Evolutionary conservation across 2,329 filamentous ascomycete species (phyloP).

Genomic region (Tympanopsis confertula): DNA sequence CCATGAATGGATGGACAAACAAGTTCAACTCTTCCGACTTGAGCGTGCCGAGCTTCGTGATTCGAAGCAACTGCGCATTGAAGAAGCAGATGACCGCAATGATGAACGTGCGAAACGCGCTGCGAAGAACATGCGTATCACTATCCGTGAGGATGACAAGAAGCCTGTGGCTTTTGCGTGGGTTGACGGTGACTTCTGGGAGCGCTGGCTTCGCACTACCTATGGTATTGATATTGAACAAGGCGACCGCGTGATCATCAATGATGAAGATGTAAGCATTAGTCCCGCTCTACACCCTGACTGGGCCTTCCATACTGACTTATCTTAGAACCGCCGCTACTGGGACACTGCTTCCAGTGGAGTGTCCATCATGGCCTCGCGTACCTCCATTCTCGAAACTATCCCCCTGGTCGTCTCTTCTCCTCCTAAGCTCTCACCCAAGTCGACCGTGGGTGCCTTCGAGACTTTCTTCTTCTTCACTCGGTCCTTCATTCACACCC

Average conservation of each 20-base stretch:
- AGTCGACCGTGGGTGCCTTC: conserved; percentile 31
- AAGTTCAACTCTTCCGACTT: conserved; percentile 79
- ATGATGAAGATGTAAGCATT: conserved; percentile 81
- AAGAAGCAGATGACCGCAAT: conserved; percentile 87
- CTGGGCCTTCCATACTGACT: not conserved
- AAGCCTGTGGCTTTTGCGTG: conserved; percentile 92
- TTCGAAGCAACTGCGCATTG: conserved; percentile 86
- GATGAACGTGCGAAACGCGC: conserved; percentile 77
- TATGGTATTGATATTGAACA: conserved; percentile 83
- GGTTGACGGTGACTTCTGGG: conserved; percentile 96
- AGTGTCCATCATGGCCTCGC: conserved; percentile 47
- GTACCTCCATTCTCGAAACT: conserved; percentile 55
- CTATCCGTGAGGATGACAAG: conserved; percentile 75
- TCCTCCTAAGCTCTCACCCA: conserved; percentile 31
- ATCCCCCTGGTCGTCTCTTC: conserved; percentile 29
- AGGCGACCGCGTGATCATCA: conserved; percentile 88
- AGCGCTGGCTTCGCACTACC: conserved; percentile 88
- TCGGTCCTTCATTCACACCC: conserved; percentile 24
- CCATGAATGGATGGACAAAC: conserved; percentile 95
- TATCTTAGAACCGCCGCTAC: conserved; percentile 44
- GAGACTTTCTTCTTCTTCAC: conserved; percentile 31
- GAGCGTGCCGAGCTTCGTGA: conserved; percentile 89
- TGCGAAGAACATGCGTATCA: conserved; percentile 84
- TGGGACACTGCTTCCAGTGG: conserved; percentile 53
- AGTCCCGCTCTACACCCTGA: not conserved